Evolutionary conservation across 2,329 filamentous ascomycete species (phyloP), one percentile per base, ranked within the genome.

Genomic region (Alternaria sp.): DNA sequence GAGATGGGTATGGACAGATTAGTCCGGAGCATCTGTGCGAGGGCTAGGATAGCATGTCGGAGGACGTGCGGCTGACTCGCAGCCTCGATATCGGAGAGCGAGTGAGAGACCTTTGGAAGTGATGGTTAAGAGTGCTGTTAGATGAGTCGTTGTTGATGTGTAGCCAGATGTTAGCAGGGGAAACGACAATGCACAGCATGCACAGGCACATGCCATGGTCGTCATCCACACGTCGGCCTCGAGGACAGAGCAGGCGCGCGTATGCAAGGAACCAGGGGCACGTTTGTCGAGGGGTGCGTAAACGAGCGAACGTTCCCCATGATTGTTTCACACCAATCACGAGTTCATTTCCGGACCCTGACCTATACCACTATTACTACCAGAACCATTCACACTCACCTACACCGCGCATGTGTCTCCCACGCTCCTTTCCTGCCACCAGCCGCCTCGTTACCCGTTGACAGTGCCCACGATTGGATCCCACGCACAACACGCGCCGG

Each of bases 331-430:
- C 23, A 21, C 49, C 49, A 52, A 52, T 52, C 30, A 40, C 49
- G 36, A 19, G 30, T 58, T 69, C 67, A 69, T 71, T 68, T 69
- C 62, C 67, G 59, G 53, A 56, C 40, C 58, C 58, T 46, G 55
- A 53, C 61, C 57, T 59, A 19, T 23, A 40, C 49, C 23, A 32
- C 30, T 36, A n/a, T 17, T 52, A 54, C 15, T 43, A 43, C 63
- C 53, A 46, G 46, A 62, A 73, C 66, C 63, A 67, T 60, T 62
- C 60, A 40, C 36, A 40, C 36, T 40, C 36, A 40, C 36, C 36
- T 17, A 40, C 36, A 40, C 36, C 36, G 8, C 36, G 36, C 67
- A 62, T 62, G 49, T 52, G 49, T 52, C 49, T 52, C 12, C 49
- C 21, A 21, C 40, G 43, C 59, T 53, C 53, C 49, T 59, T 59